Evolutionary conservation across 257 asterid species (phyloP).

Genomic region (Henckelia pumila): DNA sequence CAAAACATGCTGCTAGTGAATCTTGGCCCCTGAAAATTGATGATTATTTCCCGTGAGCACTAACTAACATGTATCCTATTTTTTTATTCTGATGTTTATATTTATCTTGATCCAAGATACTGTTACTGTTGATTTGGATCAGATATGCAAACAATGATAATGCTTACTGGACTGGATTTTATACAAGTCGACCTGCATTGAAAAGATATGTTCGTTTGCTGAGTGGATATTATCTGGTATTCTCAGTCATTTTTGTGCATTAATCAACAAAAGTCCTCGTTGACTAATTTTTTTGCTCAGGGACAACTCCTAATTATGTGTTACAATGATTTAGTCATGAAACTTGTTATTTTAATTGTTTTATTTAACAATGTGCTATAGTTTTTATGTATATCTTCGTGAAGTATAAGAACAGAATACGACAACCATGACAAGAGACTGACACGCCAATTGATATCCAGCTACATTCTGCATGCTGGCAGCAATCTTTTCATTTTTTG

Average conservation of each 20-base stretch:
- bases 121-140: constrained; percentile 20
- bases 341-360: background rate
- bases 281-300: background rate
- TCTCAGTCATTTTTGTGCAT: background rate
- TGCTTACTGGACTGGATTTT: constrained; percentile 89
- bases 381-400: no score
- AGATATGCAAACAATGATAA: constrained; percentile 62
- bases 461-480: background rate
- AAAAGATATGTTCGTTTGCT: constrained; percentile 67
- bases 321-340: no score
- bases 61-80: constrained; percentile 15
- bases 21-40: constrained; percentile 77
- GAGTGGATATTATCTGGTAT: constrained; percentile 80
- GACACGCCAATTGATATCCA: background rate
- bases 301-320: no score
- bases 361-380: no score
- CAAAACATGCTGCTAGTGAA: constrained; percentile 55
- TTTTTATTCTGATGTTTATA: constrained; percentile 1
- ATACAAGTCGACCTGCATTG: constrained; percentile 80
- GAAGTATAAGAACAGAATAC: background rate
- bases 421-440: no score
- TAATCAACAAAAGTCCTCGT: background rate
- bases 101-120: constrained; percentile 1
- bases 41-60: constrained; percentile 86
- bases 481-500: background rate